Evolutionary conservation across 2,329 filamentous ascomycete species (phyloP).

Genomic region (Fusarium veterinarium): DNA sequence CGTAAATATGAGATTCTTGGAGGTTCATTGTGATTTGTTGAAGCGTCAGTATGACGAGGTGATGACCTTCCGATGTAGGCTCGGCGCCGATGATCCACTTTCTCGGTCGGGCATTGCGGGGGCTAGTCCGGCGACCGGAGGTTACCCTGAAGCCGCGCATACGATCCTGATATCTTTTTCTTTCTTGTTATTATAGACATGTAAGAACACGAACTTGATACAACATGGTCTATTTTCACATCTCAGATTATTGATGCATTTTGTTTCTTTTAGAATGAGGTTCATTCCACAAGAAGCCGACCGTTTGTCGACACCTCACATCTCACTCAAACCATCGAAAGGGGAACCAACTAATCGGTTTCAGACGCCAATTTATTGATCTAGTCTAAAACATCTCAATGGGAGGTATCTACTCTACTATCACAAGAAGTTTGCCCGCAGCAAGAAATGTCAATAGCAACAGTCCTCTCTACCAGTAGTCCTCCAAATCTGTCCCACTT

Average conservation of each 20-base stretch:
- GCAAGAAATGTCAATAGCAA: neutral
- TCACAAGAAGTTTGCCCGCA: neutral
- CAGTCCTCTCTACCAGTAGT: neutral
- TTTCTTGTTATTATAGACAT: neutral
- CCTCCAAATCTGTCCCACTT: neutral
- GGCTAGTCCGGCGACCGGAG: neutral
- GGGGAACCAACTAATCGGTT: accelerated
- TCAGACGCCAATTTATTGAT: neutral
- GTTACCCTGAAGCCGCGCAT: constrained; percentile 1
- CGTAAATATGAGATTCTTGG: neutral
- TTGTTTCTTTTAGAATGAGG: too few species aligned
- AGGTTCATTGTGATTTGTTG: neutral
- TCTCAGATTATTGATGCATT: too few species aligned
- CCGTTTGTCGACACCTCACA: accelerated
- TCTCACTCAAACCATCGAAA: accelerated
- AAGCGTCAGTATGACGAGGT: constrained; percentile 37
- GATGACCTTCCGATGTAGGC: constrained; percentile 11
- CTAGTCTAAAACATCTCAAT: neutral
- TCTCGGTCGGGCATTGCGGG: neutral
- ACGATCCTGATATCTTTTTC: too few species aligned
- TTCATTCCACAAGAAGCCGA: too few species aligned
- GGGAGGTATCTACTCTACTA: neutral
- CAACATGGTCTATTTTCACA: too few species aligned
- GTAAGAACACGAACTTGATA: too few species aligned
- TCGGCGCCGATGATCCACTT: constrained; percentile 25